Base-by-base conservation (phyloP, 129 eudicot genomes). In the Flaveria linearis region DNA sequence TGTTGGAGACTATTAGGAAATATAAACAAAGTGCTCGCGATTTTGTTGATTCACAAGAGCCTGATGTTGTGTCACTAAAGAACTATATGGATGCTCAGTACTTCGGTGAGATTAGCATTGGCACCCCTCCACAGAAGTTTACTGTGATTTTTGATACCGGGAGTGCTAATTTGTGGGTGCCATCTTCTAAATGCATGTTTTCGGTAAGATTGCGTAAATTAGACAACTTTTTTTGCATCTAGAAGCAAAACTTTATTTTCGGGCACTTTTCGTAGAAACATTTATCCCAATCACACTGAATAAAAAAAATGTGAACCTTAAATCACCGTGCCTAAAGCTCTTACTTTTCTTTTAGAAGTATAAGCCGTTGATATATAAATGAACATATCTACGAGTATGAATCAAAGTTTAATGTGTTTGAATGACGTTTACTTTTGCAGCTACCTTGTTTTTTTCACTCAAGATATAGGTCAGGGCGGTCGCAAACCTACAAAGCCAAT, bases 51-150 rank as follows among this genome's bases (percentile, higher is more conserved):
- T 28, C 78, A 12, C 78, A 73, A 70, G 90, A 83, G 30, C 43
- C 80, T n/a, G 93, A 86, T 82, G 70, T 88, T 4, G 87, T 86
- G 28, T 47, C 82, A 63, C 82, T 88, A 53, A 88, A 84, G 79
- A 88, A 88, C 74, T 88, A 88, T 68, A 86, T 88, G 93, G 90
- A 88, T 82, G 90, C 90, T 73, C 93, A 88, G 71, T 88, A 88
- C 72, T 85, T 68, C 64, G 93, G 93, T 43, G 93, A 88, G 58
- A 82, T 88, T 71, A 85, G 82, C 49, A 42, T 88, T 74, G 93
- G 93, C 65, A 84, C 84, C 71, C 93, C 91, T 5, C 85, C 88
- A 52, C 91, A 87, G 69, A 87, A 71, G 50, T 87, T 87, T 60
- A 87, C 83, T 22, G 93, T 88, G n/a, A 75, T 88, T 18, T 88